These are phyloP conservation scores for Hyaloperonospora brassicae DNA, from an alignment of 352 stramenopile genomes.

Conservation along the genomic window DNA sequence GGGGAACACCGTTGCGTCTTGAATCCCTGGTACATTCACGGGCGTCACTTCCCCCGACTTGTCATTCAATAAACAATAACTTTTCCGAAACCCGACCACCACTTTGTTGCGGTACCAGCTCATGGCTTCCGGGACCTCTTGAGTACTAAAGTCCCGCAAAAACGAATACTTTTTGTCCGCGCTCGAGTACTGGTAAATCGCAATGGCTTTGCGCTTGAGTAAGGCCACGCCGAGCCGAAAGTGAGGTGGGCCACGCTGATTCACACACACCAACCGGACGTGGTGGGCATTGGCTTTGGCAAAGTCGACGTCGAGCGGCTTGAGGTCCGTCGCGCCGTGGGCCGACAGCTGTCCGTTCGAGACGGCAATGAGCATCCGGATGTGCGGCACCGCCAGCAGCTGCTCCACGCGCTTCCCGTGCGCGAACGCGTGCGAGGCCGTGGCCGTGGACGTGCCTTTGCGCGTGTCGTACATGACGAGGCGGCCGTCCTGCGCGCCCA, in stretches of 20 bases:
- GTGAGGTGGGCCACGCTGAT: conserved; percentile 75
- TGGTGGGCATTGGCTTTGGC: conserved; percentile 64
- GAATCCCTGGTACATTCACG: conserved; percentile 64
- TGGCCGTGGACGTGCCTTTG: conserved; percentile 55
- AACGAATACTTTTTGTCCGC: conserved; percentile 74
- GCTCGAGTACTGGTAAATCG: conserved; percentile 80
- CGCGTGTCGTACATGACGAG: conserved; percentile 85
- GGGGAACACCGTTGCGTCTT: conserved; percentile 57
- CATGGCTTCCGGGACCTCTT: conserved; percentile 71
- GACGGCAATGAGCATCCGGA: conserved; percentile 81
- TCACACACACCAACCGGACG: conserved; percentile 67
- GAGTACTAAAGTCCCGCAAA: conserved; percentile 65
- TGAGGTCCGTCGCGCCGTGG: conserved; percentile 72
- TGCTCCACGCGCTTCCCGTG: conserved; percentile 74
- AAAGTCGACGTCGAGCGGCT: conserved; percentile 74
- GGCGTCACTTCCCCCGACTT: conserved; percentile 62
- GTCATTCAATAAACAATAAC: conserved; percentile 80
- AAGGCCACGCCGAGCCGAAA: conserved; percentile 71
- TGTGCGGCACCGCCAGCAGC: conserved; percentile 76
- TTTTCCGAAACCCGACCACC: conserved; percentile 62
- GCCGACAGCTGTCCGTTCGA: conserved; percentile 64
- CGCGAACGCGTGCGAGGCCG: conserved; percentile 59
- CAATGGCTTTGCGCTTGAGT: conserved; percentile 52
- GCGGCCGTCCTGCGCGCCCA: conserved; percentile 69
- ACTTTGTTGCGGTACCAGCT: conserved; percentile 87